phyloP scores from a whole-genome alignment of 2,329 filamentous ascomycete genomes.

The Fusarium papillatum region DNA sequence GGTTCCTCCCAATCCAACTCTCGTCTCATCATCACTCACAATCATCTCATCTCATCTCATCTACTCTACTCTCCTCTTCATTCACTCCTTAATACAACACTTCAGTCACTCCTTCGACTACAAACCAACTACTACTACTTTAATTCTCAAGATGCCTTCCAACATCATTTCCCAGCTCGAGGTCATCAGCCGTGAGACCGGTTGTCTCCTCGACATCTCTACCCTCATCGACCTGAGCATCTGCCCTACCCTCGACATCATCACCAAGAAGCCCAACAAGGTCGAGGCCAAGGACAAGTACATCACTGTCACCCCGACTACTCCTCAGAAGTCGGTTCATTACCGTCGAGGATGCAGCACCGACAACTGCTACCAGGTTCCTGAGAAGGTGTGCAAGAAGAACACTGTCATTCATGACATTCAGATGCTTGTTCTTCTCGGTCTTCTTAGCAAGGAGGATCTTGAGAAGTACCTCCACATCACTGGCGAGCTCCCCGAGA shows the following conservation, averaged over 20 bases:
- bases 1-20: neutral
- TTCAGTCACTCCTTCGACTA: constrained; percentile 21
- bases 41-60: constrained; percentile 3
- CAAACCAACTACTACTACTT: constrained; percentile 3
- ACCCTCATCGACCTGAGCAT: constrained; percentile 33
- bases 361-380: constrained; percentile 28
- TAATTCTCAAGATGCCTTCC: constrained; percentile 28
- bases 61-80: constrained; percentile 6
- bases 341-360: constrained; percentile 14
- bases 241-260: constrained; percentile 40
- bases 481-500: constrained; percentile 16
- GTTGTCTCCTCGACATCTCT: constrained; percentile 39
- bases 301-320: constrained; percentile 37
- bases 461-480: constrained; percentile 40
- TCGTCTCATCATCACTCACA: constrained; percentile 24
- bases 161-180: constrained; percentile 36
- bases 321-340: constrained; percentile 1
- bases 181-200: constrained; percentile 35
- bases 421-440: constrained; percentile 35
- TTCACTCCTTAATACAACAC: constrained; percentile 17
- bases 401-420: constrained; percentile 35
- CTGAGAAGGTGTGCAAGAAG: constrained; percentile 38
- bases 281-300: constrained; percentile 34
- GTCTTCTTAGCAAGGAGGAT: constrained; percentile 36
- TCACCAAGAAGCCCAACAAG: constrained; percentile 27